Base-by-base conservation (phyloP, 2,329 filamentous ascomycete genomes). In the Fusarium sp. region DNA sequence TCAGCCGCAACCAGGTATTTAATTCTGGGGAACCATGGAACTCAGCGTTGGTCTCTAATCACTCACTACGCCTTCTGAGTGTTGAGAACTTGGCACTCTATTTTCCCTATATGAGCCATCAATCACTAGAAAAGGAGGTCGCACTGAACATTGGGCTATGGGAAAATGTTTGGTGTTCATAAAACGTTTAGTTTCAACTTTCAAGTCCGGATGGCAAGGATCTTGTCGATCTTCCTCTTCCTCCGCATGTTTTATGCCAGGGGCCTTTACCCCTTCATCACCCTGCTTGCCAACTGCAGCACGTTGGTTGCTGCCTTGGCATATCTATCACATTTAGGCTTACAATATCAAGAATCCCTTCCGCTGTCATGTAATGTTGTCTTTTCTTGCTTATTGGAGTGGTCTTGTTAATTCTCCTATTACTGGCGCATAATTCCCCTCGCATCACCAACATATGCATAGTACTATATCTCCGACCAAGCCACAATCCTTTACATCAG, bases 301-400 rank as follows among this genome's bases (percentile, higher is more conserved):
- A 37, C 17, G 17, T n/a, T 37, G 17, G 33, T 37, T n/a, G 9
- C 2, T n/a, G 4, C 17, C 13, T 23, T 17, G 17, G 27, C 20
- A 47, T 8, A 33, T 41, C 27, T 30, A 17, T 47, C 20, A n/a
- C 32, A 17, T 46, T 20, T 25, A 45, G 15, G 10, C 41, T 53
- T 50, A 46, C 17, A 51, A 50, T 32, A 62, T 43, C 51, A 35
- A 63, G 43, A 51, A 53, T 19, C 17, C 43, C 27, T 62, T 55
- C 70, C 66, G 71, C 66, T 72, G 66, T 68, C 70, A 68, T 72
- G 62, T 46, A 65, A 68, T 73, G 62, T 44, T 65, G 55, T 66
- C 52, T 51, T 25, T 33, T 30, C 23, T 43, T 46, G 30, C 22
- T 37, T 27, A 17, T 25, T 7, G 3, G 27, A n/a, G 30, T 17